Base-by-base conservation (phyloP, 1,284 basidiomycete species). In the Takashimella tepidaria region DNA sequence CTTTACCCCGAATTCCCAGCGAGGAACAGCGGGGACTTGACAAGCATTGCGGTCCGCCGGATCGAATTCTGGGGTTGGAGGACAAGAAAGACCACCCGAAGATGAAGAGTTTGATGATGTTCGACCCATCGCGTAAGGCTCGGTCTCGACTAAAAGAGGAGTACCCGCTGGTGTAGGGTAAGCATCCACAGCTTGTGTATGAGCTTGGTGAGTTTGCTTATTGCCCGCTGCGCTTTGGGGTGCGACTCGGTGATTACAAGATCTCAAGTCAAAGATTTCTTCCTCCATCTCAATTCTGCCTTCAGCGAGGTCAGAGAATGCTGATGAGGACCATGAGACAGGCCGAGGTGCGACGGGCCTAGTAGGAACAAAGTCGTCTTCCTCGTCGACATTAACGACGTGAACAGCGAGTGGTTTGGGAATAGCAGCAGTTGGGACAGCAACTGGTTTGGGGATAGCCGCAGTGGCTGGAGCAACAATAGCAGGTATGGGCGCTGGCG, bases 51-150 rank as follows among this genome's bases (percentile, higher is more conserved):
- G 60, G 49, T 68, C 61, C 26, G 58, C 54, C 2, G 64, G 60
- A 31, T 51, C 53, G 56, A 66, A 67, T 13, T 66, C 62, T 10
- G 67, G 67, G 23, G 67, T 69, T 12, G 64, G 61, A 5, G 66
- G 65, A 12, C 63, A 50, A 6, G 58, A 63, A 20, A 57, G 55
- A 27, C 62, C 65, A 12, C 57, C 64, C 1, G 65, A 69, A n/a
- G 63, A 66, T 11, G 63, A 66, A 4, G 63, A 64, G 20, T 56
- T 50, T 3, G 63, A 63, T 8, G 56, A 53, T 4, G 57, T 65
- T 6, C 47, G 46, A 5, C 21, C 31, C 47, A 63, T 44, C 5
- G 40, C 47, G 43, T 53, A 51, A 19, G 56, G 46, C 49, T 64
- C 60, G 19, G 43, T 25, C 31, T 37, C 31, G 31, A 37, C 31